A percentile compares a stretch with the other conserved stretches of the same genome.
Conservation (phyloP, 352 stramenopile genomes). For the Pythium folliculosum region DNA sequence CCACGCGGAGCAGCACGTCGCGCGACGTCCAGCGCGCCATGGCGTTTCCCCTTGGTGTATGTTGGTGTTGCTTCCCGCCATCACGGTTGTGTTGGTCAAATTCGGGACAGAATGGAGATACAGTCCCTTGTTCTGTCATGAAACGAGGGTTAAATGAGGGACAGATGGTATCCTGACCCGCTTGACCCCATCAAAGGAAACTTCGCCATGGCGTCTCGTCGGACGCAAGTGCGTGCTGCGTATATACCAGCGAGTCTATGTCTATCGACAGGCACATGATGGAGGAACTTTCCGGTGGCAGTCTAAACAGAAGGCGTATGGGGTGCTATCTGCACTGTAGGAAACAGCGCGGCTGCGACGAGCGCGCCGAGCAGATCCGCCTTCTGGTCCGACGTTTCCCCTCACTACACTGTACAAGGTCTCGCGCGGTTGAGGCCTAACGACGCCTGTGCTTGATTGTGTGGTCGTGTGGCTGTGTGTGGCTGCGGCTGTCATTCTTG, state of each 20-base stretch:
- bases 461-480: too few relatives aligned
- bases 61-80: neutral
- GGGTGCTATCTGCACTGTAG: neutral
- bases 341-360: neutral
- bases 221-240: too few relatives aligned
- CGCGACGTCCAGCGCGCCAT: constrained; percentile 18
- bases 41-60: neutral
- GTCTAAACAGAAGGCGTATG: too few relatives aligned
- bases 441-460: too few relatives aligned
- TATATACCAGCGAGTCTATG: too few relatives aligned
- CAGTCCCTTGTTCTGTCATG: neutral
- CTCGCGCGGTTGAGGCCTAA: too few relatives aligned
- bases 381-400: neutral
- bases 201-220: too few relatives aligned
- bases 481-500: neutral
- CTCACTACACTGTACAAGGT: too few relatives aligned
- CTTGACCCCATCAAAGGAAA: too few relatives aligned
- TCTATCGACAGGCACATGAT: too few relatives aligned
- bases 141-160: neutral
- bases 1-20: constrained; percentile 23
- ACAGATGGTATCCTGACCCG: neutral
- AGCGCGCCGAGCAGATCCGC: neutral
- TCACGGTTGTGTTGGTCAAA: neutral
- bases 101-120: neutral
- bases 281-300: too few relatives aligned